These are phyloP conservation scores for Penstemon davidsonii DNA, from an alignment of 257 asterid species.

Conservation along the genomic window DNA sequence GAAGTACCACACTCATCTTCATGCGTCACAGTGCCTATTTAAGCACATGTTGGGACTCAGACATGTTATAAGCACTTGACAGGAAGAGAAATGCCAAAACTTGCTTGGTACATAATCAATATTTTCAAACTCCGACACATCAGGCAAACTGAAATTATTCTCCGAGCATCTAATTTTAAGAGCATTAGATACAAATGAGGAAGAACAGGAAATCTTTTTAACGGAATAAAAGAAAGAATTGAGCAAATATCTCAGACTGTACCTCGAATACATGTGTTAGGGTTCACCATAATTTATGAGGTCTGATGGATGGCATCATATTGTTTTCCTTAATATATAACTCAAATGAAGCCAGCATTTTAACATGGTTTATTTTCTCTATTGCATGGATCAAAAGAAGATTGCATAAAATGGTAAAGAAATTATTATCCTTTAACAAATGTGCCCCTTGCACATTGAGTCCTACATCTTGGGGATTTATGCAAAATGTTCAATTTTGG, in stretches of 20 bases:
- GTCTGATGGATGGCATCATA: not conserved
- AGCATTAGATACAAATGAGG: not conserved
- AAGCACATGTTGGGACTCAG: no score
- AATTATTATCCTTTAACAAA: not conserved
- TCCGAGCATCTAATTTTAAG: not conserved
- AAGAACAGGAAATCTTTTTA: not conserved
- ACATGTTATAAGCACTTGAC: conserved; percentile 1
- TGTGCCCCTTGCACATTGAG: no score
- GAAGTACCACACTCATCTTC: not conserved
- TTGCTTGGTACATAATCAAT: not conserved
- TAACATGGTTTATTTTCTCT: not conserved
- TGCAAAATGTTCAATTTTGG: not conserved
- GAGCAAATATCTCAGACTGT: not conserved
- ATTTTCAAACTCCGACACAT: not conserved
- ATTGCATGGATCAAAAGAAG: not conserved
- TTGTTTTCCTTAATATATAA: no score
- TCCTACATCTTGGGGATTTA: not conserved
- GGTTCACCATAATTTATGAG: not conserved
- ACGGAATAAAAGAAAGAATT: not conserved
- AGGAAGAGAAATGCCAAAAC: not conserved
- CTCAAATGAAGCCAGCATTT: not conserved
- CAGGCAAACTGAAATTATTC: not conserved
- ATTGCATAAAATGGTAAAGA: not conserved
- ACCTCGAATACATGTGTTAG: not conserved
- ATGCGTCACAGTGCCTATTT: no score